phyloP scores from a whole-genome alignment of 2,329 filamentous ascomycete genomes.

The Davidsoniella australis region DNA sequence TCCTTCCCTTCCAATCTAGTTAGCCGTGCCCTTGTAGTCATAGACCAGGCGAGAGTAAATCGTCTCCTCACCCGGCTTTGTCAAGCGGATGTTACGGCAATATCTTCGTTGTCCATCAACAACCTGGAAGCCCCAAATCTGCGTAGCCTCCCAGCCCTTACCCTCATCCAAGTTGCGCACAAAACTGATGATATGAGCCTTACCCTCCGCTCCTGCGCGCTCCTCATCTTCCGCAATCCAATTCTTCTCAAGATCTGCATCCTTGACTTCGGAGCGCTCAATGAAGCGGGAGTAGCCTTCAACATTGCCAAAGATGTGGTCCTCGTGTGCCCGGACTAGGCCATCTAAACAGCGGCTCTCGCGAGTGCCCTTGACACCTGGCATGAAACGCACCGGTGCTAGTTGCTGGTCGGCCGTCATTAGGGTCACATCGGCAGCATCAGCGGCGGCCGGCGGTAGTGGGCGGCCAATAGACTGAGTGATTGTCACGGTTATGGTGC shows the following conservation, averaged over 20 bases:
- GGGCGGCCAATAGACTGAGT: slow-evolving; percentile 32
- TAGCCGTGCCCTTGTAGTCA: slow-evolving; percentile 24
- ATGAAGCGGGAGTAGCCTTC: slow-evolving; percentile 40
- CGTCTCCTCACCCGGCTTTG: slow-evolving; percentile 29
- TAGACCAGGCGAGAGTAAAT: slow-evolving; percentile 38
- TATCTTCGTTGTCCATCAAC: slow-evolving; percentile 36
- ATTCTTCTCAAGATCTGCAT: slow-evolving; percentile 37
- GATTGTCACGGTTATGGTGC: slow-evolving; percentile 50
- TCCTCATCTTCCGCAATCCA: slow-evolving; percentile 41
- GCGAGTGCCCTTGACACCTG: slow-evolving; percentile 45
- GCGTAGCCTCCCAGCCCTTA: slow-evolving; percentile 36
- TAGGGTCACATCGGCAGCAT: slow-evolving; percentile 31
- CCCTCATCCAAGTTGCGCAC: slow-evolving; percentile 31
- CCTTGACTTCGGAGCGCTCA: slow-evolving; percentile 29
- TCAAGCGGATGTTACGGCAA: slow-evolving; percentile 34
- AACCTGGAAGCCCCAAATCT: slow-evolving; percentile 44
- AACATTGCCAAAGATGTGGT: slow-evolving; percentile 66
- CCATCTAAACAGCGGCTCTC: slow-evolving; percentile 38
- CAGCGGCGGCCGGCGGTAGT: slow-evolving; percentile 24
- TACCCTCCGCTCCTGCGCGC: slow-evolving; percentile 36
- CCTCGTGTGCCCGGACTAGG: slow-evolving; percentile 43
- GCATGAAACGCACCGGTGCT: slow-evolving; percentile 30
- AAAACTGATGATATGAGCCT: slow-evolving; percentile 46
- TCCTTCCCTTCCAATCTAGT: neutral
- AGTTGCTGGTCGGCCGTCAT: slow-evolving; percentile 57